These are phyloP conservation scores for Mortierella sp. DNA, from an alignment of 371 early-diverging fungal species.

Conservation along the genomic window DNA sequence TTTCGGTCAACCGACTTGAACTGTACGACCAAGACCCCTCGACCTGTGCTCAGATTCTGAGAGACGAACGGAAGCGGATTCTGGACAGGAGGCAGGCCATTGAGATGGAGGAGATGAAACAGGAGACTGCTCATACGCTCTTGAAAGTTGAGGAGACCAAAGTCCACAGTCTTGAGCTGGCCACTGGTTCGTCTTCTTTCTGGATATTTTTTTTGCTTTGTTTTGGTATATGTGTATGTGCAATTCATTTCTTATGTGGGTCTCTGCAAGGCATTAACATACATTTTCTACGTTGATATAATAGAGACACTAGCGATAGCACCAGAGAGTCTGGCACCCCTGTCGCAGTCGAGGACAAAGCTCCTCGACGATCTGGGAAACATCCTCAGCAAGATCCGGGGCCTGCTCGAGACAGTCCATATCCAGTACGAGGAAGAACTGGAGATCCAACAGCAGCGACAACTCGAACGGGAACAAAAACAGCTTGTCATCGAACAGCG, in stretches of 20 bases:
- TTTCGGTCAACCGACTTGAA: constrained; percentile 9
- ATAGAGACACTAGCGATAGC: constrained; percentile 20
- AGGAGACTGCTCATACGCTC: constrained; percentile 14
- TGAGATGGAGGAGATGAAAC: constrained; percentile 25
- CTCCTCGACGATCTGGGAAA: constrained; percentile 27
- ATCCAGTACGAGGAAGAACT: constrained; percentile 1
- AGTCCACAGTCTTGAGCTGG: constrained; percentile 14
- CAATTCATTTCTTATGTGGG: not conserved
- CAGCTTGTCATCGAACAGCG: not conserved
- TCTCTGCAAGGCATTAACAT: not conserved
- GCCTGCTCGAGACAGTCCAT: constrained; percentile 20
- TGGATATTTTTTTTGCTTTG: not conserved
- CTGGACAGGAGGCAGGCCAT: constrained; percentile 14
- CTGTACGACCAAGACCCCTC: constrained; percentile 18
- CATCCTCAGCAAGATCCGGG: constrained; percentile 22
- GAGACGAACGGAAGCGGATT: constrained; percentile 17
- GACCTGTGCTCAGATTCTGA: constrained; percentile 1
- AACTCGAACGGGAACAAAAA: not conserved
- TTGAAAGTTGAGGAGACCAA: constrained; percentile 11
- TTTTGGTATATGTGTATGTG: not conserved
- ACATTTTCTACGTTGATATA: not conserved
- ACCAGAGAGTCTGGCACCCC: constrained; percentile 25
- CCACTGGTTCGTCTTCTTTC: constrained; percentile 12
- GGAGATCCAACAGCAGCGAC: not conserved
- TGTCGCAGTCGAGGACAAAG: constrained; percentile 21